Base-by-base conservation (phyloP, 495 filamentous ascomycete genomes). In the Penicillium soppii region DNA sequence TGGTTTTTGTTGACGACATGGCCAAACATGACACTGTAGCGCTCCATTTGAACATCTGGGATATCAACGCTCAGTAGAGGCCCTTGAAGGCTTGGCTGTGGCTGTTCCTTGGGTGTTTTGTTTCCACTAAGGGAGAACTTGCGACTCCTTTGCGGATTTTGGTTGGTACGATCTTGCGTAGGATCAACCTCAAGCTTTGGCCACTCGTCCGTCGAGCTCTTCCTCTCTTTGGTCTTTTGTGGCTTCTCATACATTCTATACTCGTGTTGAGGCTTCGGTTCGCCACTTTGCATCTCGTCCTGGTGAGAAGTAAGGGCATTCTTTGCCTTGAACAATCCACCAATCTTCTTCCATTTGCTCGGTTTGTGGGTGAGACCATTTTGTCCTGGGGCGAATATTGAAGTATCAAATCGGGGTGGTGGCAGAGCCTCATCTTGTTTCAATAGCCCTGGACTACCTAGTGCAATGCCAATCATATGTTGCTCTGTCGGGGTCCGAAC, bases 1-100 rank as follows among this genome's bases (percentile, higher is more conserved):
- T 73, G 58, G 32, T 59, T 61, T 36, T 74, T 74, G 45, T 78
- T 63, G 42, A 96, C 74, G 7, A 96, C 78, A 36, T 80, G 84
- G 39, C 86, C 81, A 67, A 97, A 97, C 92, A 97, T 97, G 43
- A 97, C 82, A 51, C 90, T 95, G 55, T 96, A 97, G 19, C 92
- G 77, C 62, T 96, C 92, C 76, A 97, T 76, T 43, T 90, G 75
- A 33, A 89, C 77, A 27, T 79, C 75, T 0, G 92, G 92, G 30
- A 97, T 95, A 27, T 94, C 83, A 6, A 97, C 81, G 47, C 90
- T 77, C 27, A 97, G 70, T 12, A 79, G 32, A 1, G 63, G 66
- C 7, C 47, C 57, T 12, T 19, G 43, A 23, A 35, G 35, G 27
- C 19, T 40, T 16, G 13, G 8, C 15, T 61, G 61, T 15, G 13